A percentile compares a stretch with the other conserved stretches of the same genome.
Evolutionary conservation across 2,329 filamentous ascomycete genomes (phyloP).

Genomic region (Monosporascus sp.): DNA sequence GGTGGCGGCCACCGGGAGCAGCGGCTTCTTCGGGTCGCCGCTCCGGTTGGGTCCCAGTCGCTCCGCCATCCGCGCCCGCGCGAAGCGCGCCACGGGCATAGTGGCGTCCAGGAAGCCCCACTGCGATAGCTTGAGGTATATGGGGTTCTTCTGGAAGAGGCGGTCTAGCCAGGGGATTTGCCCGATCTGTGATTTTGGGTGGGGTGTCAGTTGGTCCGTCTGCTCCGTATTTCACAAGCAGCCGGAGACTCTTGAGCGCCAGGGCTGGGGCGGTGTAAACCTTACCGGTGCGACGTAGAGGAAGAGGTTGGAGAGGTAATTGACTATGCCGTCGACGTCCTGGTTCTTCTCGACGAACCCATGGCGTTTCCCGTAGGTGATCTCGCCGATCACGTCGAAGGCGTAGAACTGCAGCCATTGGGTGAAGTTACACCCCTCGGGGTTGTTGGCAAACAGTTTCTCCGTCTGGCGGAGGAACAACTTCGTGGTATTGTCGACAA

Average conservation of each 20-base stretch:
- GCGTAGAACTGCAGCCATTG: conserved; percentile 76
- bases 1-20: conserved; percentile 28
- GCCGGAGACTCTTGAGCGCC: no score
- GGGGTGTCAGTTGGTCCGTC: neutral
- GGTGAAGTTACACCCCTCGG: conserved; percentile 55
- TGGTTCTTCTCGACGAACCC: conserved; percentile 71
- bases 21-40: conserved; percentile 26
- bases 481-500: conserved; percentile 69
- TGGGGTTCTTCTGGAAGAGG: conserved; percentile 68
- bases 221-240: conserved; percentile 1
- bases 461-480: conserved; percentile 63
- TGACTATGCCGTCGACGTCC: conserved; percentile 70
- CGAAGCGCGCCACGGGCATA: conserved; percentile 70
- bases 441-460: conserved; percentile 43
- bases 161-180: conserved; percentile 70
- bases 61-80: conserved; percentile 60
- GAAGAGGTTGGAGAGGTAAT: conserved; percentile 58
- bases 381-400: conserved; percentile 74
- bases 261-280: conserved; percentile 8
- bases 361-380: conserved; percentile 70
- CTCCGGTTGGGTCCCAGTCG: conserved; percentile 45
- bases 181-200: conserved; percentile 46
- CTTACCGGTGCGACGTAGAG: conserved; percentile 66
- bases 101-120: conserved; percentile 63
- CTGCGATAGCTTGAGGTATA: conserved; percentile 63